phyloP scores from a whole-genome alignment of 176 grass and related monocot genomes.

The Chrysopogon serrulatus region DNA sequence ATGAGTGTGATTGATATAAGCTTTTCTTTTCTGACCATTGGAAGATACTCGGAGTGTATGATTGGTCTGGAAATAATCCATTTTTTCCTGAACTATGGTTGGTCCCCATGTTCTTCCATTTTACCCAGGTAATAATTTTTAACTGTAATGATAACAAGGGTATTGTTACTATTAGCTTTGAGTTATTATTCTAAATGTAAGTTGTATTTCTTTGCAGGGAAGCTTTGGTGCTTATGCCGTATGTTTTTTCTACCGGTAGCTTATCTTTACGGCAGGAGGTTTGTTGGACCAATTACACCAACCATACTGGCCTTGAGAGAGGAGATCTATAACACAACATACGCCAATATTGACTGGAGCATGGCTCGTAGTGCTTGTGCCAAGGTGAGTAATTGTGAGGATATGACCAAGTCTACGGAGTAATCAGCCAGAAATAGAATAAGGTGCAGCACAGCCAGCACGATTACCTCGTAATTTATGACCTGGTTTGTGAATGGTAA shows the following conservation, averaged over 20 bases:
- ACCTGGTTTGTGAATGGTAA: too few species aligned
- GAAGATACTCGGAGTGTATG: conserved; percentile 49
- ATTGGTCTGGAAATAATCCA: conserved; percentile 59
- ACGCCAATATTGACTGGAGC: conserved; percentile 48
- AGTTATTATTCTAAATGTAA: too few species aligned
- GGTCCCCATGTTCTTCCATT: conserved; percentile 32
- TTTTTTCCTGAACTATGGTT: conserved; percentile 50
- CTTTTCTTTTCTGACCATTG: background rate
- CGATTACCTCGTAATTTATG: too few species aligned
- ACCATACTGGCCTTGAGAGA: conserved; percentile 38
- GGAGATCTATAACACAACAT: conserved; percentile 31
- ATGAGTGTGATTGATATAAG: background rate
- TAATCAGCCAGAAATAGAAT: too few species aligned
- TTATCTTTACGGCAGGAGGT: conserved; percentile 65
- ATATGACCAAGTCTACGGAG: too few species aligned
- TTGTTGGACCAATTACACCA: conserved; percentile 41
- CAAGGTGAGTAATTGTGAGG: conserved; percentile 25
- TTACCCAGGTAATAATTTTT: conserved; percentile 62
- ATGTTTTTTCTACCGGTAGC: conserved; percentile 75
- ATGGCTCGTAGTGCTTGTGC: conserved; percentile 43
- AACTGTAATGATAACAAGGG: too few species aligned
- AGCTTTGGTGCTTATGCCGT: conserved; percentile 51
- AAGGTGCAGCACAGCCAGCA: too few species aligned
- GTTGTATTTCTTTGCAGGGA: background rate
- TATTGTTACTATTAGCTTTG: too few species aligned